A percentile compares a stretch with the other conserved stretches of the same genome.
These are phyloP conservation scores for Lotus japonicus DNA, from an alignment of 306 rosid species.

Conservation along the genomic window DNA sequence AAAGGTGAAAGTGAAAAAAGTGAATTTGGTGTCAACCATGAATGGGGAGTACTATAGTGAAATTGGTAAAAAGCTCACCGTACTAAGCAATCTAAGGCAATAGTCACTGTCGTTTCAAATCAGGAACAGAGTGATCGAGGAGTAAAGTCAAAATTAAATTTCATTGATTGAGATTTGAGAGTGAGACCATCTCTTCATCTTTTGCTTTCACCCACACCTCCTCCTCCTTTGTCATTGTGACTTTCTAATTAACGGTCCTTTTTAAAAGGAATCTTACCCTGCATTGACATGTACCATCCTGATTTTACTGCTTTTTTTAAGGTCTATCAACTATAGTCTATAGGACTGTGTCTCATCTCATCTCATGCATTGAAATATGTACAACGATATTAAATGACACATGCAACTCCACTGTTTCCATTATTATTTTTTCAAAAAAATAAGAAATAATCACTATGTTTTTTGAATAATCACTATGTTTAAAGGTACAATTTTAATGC, in stretches of 20 bases:
- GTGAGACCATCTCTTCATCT: background rate
- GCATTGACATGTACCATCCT: constrained; percentile 30
- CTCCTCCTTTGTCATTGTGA: background rate
- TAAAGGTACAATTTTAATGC: too few species aligned
- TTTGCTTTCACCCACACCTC: constrained; percentile 21
- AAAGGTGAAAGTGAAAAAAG: background rate
- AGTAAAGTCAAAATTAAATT: constrained; percentile 43
- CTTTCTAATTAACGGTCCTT: constrained; percentile 5
- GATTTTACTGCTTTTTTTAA: constrained; percentile 20
- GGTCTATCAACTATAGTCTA: background rate
- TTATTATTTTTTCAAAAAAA: too few species aligned
- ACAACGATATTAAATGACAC: background rate
- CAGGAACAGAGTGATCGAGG: constrained; percentile 18
- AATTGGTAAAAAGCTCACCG: background rate
- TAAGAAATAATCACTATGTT: too few species aligned
- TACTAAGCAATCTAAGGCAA: constrained; percentile 19
- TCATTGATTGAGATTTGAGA: background rate
- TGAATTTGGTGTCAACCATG: constrained; percentile 11
- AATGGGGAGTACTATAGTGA: background rate
- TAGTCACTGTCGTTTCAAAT: constrained; percentile 24
- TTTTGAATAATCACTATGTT: too few species aligned
- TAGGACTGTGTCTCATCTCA: background rate
- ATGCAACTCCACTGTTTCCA: too few species aligned
- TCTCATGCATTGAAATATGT: constrained; percentile 2
- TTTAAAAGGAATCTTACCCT: constrained; percentile 34